These are phyloP conservation scores for Ceratocystis cubensis DNA, from an alignment of 2,329 filamentous ascomycete genomes.

Conservation along the genomic window DNA sequence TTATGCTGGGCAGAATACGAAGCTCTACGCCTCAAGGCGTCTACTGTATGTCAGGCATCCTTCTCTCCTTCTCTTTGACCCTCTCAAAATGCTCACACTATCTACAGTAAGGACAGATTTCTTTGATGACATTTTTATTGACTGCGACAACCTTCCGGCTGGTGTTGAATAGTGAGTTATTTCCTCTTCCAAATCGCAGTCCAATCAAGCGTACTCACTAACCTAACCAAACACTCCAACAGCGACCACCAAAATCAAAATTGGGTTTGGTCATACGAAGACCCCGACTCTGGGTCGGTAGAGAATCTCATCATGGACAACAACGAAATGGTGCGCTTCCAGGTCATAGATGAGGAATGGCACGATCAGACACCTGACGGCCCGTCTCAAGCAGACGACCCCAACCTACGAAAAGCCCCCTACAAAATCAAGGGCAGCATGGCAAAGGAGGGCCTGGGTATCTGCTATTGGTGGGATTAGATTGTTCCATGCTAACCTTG, in stretches of 20 bases:
- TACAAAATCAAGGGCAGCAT: conserved; percentile 58
- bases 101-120: conserved; percentile 62
- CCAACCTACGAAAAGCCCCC: conserved; percentile 50
- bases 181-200: background rate
- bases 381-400: conserved; percentile 49
- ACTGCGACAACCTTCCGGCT: conserved; percentile 58
- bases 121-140: conserved; percentile 84
- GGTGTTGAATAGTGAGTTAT: conserved; percentile 59
- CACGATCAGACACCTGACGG: conserved; percentile 70
- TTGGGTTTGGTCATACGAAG: conserved; percentile 74
- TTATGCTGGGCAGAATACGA: conserved; percentile 73
- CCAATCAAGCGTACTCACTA: background rate
- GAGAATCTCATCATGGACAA: conserved; percentile 75
- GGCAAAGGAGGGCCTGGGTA: conserved; percentile 49
- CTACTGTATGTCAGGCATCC: conserved; percentile 38
- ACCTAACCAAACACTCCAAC: conserved; percentile 10
- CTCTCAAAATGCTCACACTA: conserved; percentile 13
- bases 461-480: conserved; percentile 51
- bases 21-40: conserved; percentile 61
- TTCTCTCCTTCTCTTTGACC: background rate
- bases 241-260: conserved; percentile 63
- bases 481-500: background rate
- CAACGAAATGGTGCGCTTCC: conserved; percentile 76
- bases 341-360: conserved; percentile 81
- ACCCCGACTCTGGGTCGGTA: conserved; percentile 24